Base-by-base conservation (phyloP, 139 green algal species). In the Choricystis sp. region DNA sequence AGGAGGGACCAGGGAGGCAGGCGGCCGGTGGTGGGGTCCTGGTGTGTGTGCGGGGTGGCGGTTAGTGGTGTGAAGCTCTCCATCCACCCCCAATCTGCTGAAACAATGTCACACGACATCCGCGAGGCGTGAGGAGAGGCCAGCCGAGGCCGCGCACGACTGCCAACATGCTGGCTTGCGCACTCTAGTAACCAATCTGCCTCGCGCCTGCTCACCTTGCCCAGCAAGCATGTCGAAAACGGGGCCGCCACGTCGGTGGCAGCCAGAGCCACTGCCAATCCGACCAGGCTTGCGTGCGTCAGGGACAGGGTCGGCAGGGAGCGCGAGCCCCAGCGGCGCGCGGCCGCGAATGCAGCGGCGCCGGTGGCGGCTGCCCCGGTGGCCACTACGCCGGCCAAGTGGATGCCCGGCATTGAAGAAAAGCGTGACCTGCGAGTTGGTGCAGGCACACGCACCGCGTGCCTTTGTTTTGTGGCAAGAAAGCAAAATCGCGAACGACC, bases 361-460 rank as follows among this genome's bases (percentile, higher is more conserved):
- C 40, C 40, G 16, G 9, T 52, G 40, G 9, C 16, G 40, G 40
- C 40, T 16, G 40, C 9, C 9, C 40, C 40, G 9, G 16, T 9
- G 24, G 31, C 69, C 49, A 76, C 70, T 19, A 76, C 60, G 19
- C 65, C 70, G 9, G 29, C 55, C 25, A 74, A 48, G 59, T 74
- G 69, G 19, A 74, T 31, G 0, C 67, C 67, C 57, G 66, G 59
- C 56, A n/a, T 60, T n/a, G n/a, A n/a, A n/a, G n/a, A 52, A 52
- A 52, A 9, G 40, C 40, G 16, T 52, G 9, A 21, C 9, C 40
- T 16, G 40, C 40, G 40, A 16, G 40, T 52, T 52, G 40, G n/a
- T n/a, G n/a, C n/a, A 52, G 40, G 9, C 40, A 9, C 9, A 52
- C 57, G 25, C 57, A 31, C n/a, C 57, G 24, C 31, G 0, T 29